A percentile compares a stretch with the other conserved stretches of the same genome.
Conservation (phyloP, 169 alveolate species). For the Eimeria acervulina region DNA sequence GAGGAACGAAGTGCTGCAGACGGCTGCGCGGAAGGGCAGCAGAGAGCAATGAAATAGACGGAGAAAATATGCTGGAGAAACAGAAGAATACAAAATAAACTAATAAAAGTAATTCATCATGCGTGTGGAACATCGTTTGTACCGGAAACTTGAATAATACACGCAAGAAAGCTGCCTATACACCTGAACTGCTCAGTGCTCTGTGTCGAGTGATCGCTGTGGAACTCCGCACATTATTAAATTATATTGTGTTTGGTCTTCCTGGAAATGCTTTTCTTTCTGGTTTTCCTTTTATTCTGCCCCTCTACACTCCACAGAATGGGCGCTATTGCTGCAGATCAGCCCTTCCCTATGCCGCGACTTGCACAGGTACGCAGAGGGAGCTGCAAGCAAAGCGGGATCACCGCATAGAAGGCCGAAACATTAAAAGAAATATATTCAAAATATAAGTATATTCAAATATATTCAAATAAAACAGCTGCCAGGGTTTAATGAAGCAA, state of each 20-base stretch:
- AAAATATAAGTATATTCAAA: not conserved
- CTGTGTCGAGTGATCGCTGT: not conserved
- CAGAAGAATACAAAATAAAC: not conserved
- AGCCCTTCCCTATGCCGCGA: not conserved
- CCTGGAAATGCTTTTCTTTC: not conserved
- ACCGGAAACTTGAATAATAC: not conserved
- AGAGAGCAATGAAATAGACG: too few relatives aligned
- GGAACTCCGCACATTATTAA: not conserved
- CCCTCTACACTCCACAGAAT: not conserved
- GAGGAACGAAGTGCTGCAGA: too few relatives aligned
- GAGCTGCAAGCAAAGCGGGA: too few relatives aligned
- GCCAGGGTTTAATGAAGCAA: slow-evolving; percentile 22
- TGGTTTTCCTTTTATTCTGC: not conserved
- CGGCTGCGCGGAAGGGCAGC: too few relatives aligned
- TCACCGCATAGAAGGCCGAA: not conserved
- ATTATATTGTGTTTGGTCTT: not conserved
- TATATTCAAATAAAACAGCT: not conserved
- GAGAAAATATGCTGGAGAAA: too few relatives aligned
- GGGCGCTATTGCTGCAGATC: not conserved
- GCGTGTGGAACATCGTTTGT: too few relatives aligned
- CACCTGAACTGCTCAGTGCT: not conserved
- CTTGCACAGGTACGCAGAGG: slow-evolving; percentile 16
- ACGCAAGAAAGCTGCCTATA: not conserved
- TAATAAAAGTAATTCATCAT: not conserved
- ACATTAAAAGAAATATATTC: not conserved